A percentile compares a stretch with the other conserved stretches of the same genome.
Evolutionary conservation across 352 stramenopile genomes (phyloP).

Genomic region (Phytophthora foliorum): DNA sequence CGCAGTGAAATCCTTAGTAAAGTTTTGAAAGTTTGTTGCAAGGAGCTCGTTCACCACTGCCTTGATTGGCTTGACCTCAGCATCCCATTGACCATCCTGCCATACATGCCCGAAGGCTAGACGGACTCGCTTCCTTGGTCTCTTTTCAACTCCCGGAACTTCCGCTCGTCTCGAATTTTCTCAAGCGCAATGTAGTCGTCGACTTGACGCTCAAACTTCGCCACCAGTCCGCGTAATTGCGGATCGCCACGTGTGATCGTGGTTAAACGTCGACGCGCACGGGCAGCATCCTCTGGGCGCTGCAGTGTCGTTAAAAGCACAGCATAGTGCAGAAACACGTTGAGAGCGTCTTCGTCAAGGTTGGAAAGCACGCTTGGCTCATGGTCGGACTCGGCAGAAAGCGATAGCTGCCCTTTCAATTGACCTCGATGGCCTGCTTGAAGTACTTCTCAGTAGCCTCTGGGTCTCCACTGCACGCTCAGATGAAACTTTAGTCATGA

Average conservation of each 20-base stretch:
- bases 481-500: no score
- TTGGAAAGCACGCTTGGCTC: conserved; percentile 12
- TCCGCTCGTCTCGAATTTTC: conserved; percentile 26
- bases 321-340: conserved; percentile 34
- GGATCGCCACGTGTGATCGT: conserved; percentile 19
- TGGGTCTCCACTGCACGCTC: conserved; percentile 9
- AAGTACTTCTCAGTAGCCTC: conserved; percentile 30
- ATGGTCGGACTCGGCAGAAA: conserved; percentile 12
- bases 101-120: no score
- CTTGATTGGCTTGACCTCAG: no score
- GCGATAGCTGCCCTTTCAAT: conserved; percentile 24
- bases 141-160: conserved; percentile 12
- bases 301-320: conserved; percentile 21
- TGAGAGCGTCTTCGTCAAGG: conserved; percentile 28
- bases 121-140: conserved; percentile 9
- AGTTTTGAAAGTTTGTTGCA: conserved; percentile 22
- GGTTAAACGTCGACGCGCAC: conserved; percentile 19
- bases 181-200: conserved; percentile 27
- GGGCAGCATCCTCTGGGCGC: conserved; percentile 23
- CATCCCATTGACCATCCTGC: no score
- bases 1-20: conserved; percentile 35
- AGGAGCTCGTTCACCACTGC: neutral
- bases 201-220: conserved; percentile 33
- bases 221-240: conserved; percentile 17
- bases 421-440: conserved; percentile 31